A percentile compares a stretch with the other conserved stretches of the same genome.
Evolutionary conservation across 2,329 filamentous ascomycete genomes (phyloP).

Genomic region (Trichoderma gracile): DNA sequence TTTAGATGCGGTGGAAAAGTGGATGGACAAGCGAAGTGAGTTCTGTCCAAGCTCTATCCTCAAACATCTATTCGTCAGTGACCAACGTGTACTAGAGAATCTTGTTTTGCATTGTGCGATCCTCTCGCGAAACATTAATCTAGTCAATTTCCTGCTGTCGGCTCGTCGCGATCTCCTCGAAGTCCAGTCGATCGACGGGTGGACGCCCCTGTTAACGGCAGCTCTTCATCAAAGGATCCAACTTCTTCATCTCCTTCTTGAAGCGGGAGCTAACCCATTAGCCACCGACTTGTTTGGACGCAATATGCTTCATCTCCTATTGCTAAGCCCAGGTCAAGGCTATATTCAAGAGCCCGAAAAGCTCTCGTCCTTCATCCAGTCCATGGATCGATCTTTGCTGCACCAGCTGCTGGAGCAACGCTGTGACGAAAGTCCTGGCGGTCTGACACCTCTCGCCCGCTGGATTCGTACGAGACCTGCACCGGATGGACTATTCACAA

Average conservation of each 20-base stretch:
- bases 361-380: background rate
- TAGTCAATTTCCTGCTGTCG: background rate
- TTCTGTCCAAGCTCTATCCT: background rate
- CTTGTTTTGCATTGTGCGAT: constrained; percentile 11
- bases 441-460: background rate
- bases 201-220: constrained; percentile 5
- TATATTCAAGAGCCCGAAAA: background rate
- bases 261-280: constrained; percentile 7
- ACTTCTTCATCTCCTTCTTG: background rate
- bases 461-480: background rate
- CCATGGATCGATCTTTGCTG: background rate
- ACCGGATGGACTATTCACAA: background rate
- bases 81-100: background rate
- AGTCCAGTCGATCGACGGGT: constrained; percentile 10
- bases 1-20: background rate
- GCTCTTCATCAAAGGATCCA: background rate
- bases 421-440: background rate
- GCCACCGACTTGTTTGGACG: background rate
- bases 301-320: constrained; percentile 11
- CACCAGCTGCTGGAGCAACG: background rate
- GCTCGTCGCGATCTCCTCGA: background rate
- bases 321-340: background rate
- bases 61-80: background rate
- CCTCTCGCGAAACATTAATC: background rate
- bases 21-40: background rate